A percentile compares a stretch with the other conserved stretches of the same genome.
Evolutionary conservation across 1,284 basidiomycete genomes (phyloP).

Genomic region (Malassezia cuniculi): DNA sequence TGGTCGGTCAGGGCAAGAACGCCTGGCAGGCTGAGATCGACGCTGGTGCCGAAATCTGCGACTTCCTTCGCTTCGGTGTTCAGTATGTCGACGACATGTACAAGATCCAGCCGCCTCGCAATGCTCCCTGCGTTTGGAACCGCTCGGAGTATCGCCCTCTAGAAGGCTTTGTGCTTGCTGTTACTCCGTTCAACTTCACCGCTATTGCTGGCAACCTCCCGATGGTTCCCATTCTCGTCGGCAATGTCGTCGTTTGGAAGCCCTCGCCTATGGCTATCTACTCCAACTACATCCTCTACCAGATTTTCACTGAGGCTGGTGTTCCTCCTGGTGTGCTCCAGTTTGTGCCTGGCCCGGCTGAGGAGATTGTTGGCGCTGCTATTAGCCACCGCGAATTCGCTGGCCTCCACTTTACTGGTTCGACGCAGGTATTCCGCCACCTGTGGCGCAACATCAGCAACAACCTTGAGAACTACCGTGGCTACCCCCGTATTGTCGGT

Average conservation of each 20-base stretch:
- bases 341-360: constrained; percentile 60
- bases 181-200: constrained; percentile 90
- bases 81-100: constrained; percentile 95
- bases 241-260: constrained; percentile 94
- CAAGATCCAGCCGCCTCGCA: constrained; percentile 72
- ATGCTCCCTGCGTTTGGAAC: constrained; percentile 83
- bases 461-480: constrained; percentile 57
- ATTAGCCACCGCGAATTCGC: constrained; percentile 67
- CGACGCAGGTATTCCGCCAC: constrained; percentile 71
- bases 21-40: constrained; percentile 99
- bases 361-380: constrained; percentile 31
- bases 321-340: constrained; percentile 89
- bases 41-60: constrained; percentile 83
- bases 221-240: constrained; percentile 71
- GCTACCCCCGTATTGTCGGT: constrained; percentile 89
- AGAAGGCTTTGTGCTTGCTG: constrained; percentile 91
- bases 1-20: constrained; percentile 98
- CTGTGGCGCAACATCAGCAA: constrained; percentile 89
- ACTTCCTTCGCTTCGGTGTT: constrained; percentile 93
- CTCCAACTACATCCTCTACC: constrained; percentile 82
- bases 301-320: constrained; percentile 86
- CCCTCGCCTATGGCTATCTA: constrained; percentile 89
- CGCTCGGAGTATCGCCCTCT: constrained; percentile 89
- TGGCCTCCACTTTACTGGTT: constrained; percentile 90
- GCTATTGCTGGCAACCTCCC: constrained; percentile 40